Evolutionary conservation across 2,329 filamentous ascomycete species (phyloP).

Genomic region (Ceratocystis papillata): DNA sequence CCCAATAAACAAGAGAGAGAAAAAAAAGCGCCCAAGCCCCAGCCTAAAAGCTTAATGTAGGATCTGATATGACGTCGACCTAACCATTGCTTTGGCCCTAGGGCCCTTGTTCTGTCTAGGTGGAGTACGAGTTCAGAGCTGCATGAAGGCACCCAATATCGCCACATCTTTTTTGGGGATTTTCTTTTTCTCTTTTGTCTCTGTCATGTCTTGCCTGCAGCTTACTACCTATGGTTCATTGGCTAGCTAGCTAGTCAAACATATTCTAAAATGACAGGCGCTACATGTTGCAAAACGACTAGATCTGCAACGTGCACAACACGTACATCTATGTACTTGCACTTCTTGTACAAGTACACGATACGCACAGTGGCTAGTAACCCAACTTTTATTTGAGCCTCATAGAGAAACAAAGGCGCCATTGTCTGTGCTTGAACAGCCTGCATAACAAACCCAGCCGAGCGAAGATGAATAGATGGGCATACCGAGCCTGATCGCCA

Average conservation of each 20-base stretch:
- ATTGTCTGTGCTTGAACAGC: no score
- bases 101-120: not conserved
- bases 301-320: not conserved
- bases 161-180: not conserved
- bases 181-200: no score
- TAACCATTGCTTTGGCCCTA: not conserved
- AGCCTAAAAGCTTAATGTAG: constrained; percentile 1
- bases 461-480: no score
- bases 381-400: not conserved
- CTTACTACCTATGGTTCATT: no score
- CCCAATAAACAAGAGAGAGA: not conserved
- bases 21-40: constrained; percentile 1
- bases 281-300: not conserved
- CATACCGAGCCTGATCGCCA: no score
- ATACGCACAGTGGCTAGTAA: not conserved
- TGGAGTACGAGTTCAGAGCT: not conserved
- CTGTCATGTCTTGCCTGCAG: no score
- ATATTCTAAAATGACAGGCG: no score
- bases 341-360: not conserved
- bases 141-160: constrained; percentile 3
- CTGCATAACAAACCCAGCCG: no score
- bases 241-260: no score
- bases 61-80: constrained; percentile 6
- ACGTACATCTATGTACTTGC: not conserved
- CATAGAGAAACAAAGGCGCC: not conserved